These are phyloP conservation scores for Rhizopus delemar DNA, from an alignment of 371 early-diverging fungal genomes.

Conservation along the genomic window DNA sequence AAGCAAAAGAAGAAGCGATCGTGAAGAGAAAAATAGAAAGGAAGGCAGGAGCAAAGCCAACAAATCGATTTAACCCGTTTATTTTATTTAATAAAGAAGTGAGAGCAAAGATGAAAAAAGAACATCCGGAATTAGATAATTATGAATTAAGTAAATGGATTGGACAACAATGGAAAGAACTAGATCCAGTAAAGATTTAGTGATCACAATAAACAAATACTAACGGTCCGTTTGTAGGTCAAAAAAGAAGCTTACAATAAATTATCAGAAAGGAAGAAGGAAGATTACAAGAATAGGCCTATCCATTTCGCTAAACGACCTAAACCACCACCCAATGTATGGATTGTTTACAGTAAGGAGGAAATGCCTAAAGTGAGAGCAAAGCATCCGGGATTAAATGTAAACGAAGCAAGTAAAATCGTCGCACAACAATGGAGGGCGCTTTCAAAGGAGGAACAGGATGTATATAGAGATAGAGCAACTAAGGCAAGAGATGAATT, in stretches of 20 bases:
- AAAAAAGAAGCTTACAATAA: conserved; percentile 15
- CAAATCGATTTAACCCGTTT: conserved; percentile 26
- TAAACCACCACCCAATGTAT: conserved; percentile 8
- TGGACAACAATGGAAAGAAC: conserved; percentile 18
- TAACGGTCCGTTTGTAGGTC: not conserved
- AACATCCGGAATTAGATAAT: conserved; percentile 10
- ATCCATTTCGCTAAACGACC: not conserved
- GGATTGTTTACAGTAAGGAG: not conserved
- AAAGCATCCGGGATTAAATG: not conserved
- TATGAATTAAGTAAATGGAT: conserved; percentile 16
- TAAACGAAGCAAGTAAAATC: not conserved
- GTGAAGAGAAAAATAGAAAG: not conserved
- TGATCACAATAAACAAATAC: not conserved
- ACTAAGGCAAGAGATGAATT: conserved; percentile 30
- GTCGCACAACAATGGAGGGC: not conserved
- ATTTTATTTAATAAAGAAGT: conserved; percentile 24
- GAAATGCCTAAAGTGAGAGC: conserved; percentile 3
- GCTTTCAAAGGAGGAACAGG: conserved; percentile 1
- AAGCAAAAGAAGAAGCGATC: not conserved
- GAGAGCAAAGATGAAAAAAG: conserved; percentile 7
- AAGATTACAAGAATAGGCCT: not conserved
- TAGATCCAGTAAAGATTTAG: conserved; percentile 10
- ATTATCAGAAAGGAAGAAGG: conserved; percentile 10
- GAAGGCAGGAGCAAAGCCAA: conserved; percentile 7
- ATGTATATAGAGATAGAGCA: conserved; percentile 4